Base-by-base conservation (phyloP, 768 basidiomycete species). In the Lactifluus hygrophoroides region DNA sequence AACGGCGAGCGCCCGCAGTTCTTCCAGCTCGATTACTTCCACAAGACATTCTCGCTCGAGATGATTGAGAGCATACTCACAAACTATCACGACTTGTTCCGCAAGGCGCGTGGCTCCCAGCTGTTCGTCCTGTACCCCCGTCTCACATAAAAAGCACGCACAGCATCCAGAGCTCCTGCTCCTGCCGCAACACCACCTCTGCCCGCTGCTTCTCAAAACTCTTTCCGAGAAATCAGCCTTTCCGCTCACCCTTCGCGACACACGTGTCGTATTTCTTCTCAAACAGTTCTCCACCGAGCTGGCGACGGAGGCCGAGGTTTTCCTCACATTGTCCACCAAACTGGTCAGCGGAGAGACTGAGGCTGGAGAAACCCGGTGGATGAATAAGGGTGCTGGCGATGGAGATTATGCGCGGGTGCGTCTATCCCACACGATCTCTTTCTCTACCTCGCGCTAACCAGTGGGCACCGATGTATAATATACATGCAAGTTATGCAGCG, bases 11-110 rank as follows among this genome's bases (percentile, higher is more conserved):
- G 69, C 14, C 54, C 58, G 4, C 58, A 51, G 21, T 90, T 96
- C 67, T 76, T 96, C 58, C 85, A 86, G 63, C 80, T 97, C 45
- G 84, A 89, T 21, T 82, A 78, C 51, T 74, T 98, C 45, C 90
- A 89, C 66, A 87, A 94, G 71, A 97, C 96, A 0, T 98, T 97
- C 64, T 91, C 94, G 0, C 73, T 99, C n/a, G 95, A 99, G 71
- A 74, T 98, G 54, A 92, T 97, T 37, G 95, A 99, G 73, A 97
- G 94, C 66, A 90, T 97, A 2, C 74, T 99, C 51, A 94, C 92
- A 7, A 85, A 94, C 68, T 94, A 94, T 65, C 85, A 92, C 62
- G 80, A 80, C 53, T 89, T 92, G 0, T 94, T 94, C 69, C 80
- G 87, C 51, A 82, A 86, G 76, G 94, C 89, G 64, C 37, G 74